Conservation (phyloP, 768 basidiomycete species). For the Phanerodontia chrysosporium region DNA sequence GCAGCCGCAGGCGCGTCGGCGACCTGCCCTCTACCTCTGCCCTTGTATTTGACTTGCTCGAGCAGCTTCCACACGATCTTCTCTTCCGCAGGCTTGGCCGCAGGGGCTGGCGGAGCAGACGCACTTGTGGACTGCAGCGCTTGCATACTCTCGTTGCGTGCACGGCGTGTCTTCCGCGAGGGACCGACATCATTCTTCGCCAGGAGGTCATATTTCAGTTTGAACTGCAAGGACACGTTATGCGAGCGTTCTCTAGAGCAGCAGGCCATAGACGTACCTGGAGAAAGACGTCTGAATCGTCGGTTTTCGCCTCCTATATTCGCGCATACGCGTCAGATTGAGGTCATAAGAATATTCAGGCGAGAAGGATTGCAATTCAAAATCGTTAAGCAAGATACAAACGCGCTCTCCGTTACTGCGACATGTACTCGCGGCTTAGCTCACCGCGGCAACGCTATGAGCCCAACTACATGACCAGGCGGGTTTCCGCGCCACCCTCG, state of each 20-base stretch:
- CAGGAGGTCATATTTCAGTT: constrained; percentile 58
- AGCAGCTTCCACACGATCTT: constrained; percentile 30
- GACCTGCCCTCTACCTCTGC: constrained; percentile 30
- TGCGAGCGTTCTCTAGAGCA: not conserved
- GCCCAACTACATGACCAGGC: not conserved
- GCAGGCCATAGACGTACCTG: constrained; percentile 44
- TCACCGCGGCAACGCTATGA: no score
- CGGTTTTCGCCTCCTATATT: constrained; percentile 62
- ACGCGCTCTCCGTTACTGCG: not conserved
- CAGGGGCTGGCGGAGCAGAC: constrained; percentile 14
- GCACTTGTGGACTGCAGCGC: constrained; percentile 30
- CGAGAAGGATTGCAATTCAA: not conserved
- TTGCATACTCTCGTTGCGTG: constrained; percentile 51
- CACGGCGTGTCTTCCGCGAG: constrained; percentile 58
- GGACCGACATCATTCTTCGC: constrained; percentile 42
- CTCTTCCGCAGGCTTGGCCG: not conserved
- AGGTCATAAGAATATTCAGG: not conserved
- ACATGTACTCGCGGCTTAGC: no score
- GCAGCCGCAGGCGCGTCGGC: constrained; percentile 7
- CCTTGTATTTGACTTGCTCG: constrained; percentile 18
- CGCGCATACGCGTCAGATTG: not conserved
- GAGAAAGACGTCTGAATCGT: constrained; percentile 67
- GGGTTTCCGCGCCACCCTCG: not conserved
- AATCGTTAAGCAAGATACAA: not conserved
- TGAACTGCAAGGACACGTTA: constrained; percentile 41